Evolutionary conservation across 2,329 filamentous ascomycete species (phyloP).

Genomic region (Fusarium haematococcum): DNA sequence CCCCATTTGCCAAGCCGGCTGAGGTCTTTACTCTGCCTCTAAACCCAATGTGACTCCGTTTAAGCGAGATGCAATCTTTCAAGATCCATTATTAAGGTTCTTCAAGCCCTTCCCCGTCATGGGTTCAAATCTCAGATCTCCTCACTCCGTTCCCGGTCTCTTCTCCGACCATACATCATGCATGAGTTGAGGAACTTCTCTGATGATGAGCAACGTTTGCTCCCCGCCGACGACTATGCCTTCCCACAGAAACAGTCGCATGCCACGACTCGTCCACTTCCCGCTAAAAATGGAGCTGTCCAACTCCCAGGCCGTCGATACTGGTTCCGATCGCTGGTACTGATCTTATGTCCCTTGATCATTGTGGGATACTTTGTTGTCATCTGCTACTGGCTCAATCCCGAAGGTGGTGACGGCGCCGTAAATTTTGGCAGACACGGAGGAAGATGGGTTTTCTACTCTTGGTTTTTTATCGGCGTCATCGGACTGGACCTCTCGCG

Average conservation of each 20-base stretch:
- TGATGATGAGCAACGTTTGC: neutral
- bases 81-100: neutral
- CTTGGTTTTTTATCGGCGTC: neutral
- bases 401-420: neutral
- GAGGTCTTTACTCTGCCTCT: neutral
- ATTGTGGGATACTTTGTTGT: neutral
- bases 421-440: neutral
- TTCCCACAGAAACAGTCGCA: neutral
- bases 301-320: neutral
- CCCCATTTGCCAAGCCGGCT: neutral
- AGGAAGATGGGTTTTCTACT: neutral
- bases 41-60: neutral
- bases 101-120: neutral
- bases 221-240: neutral
- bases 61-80: neutral
- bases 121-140: neutral
- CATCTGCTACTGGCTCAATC: neutral
- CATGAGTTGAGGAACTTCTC: neutral
- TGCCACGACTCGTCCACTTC: neutral
- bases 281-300: neutral
- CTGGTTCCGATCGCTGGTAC: neutral
- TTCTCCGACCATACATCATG: neutral
- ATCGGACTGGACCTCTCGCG: neutral
- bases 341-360: neutral
- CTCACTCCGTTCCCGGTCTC: neutral